Evolutionary conservation across 257 asterid species (phyloP).

Genomic region (Petunia axillaris): DNA sequence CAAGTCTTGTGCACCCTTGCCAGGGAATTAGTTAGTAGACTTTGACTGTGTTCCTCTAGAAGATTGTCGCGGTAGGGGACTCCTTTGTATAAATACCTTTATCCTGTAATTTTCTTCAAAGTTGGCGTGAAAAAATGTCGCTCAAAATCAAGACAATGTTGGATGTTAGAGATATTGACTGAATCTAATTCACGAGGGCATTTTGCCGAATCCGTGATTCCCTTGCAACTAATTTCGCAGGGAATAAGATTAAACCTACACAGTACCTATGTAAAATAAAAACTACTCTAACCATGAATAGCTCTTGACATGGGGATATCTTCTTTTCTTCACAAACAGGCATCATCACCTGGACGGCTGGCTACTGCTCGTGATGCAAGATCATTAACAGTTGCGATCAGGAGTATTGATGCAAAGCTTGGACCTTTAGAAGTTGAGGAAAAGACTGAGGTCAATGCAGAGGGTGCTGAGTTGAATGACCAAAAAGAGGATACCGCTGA

Average conservation of each 20-base stretch:
- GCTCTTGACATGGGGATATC: background rate
- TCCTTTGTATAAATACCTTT: no score
- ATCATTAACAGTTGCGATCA: constrained; percentile 46
- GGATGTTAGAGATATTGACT: background rate
- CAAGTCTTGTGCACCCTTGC: no score
- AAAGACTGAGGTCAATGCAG: background rate
- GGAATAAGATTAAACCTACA: no score
- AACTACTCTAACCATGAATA: background rate
- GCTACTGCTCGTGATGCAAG: constrained; percentile 64
- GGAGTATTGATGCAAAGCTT: constrained; percentile 58
- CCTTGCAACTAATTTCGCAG: background rate
- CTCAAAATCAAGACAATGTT: background rate
- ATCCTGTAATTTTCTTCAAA: no score
- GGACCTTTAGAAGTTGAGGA: constrained; percentile 47
- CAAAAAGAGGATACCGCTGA: background rate
- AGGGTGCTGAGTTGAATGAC: constrained; percentile 17
- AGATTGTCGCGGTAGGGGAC: no score
- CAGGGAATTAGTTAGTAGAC: no score
- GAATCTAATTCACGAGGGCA: background rate
- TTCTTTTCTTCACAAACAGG: constrained; percentile 37
- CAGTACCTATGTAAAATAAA: no score
- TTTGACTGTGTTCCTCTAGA: no score
- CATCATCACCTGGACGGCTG: constrained; percentile 44
- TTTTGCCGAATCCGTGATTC: background rate
- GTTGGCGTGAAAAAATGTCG: background rate